Percentiles rank a stretch among this genome's conserved stretches.
phyloP scores from a whole-genome alignment of 441 rosid species.

The Raphanus hybrid region DNA sequence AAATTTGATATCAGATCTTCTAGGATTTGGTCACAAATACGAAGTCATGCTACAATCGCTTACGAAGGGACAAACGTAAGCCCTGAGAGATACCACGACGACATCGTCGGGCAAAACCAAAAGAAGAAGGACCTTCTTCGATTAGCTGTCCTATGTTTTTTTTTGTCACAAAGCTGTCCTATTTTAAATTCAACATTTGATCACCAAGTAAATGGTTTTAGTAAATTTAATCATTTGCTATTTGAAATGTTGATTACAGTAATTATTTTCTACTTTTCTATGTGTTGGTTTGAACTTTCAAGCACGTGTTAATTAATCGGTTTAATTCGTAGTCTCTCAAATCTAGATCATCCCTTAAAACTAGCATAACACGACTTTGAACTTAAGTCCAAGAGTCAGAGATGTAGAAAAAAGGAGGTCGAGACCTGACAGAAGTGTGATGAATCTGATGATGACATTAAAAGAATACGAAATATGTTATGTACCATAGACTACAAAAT shows the following conservation, averaged over 20 bases:
- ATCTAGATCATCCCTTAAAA: no score
- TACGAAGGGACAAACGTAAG: no score
- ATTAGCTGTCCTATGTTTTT: no score
- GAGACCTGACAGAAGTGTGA: constrained; percentile 1
- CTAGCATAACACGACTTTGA: not conserved
- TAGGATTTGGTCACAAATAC: no score
- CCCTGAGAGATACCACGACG: no score
- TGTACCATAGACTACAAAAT: not conserved
- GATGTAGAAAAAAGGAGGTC: not conserved
- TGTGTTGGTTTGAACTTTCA: not conserved
- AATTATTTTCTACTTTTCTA: not conserved
- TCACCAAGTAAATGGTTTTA: not conserved
- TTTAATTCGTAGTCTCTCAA: not conserved
- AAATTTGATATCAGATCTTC: no score
- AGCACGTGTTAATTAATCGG: not conserved
- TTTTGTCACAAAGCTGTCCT: no score
- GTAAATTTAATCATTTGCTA: not conserved
- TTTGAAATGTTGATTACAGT: not conserved
- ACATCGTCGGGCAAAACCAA: no score
- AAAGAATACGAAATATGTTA: not conserved
- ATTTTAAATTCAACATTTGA: not conserved
- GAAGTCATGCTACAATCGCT: no score
- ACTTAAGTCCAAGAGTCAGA: not conserved
- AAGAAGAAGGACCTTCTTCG: no score
- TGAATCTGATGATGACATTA: not conserved